Base-by-base conservation (phyloP, 2,329 filamentous ascomycete species). In the Monilinia laxa region DNA sequence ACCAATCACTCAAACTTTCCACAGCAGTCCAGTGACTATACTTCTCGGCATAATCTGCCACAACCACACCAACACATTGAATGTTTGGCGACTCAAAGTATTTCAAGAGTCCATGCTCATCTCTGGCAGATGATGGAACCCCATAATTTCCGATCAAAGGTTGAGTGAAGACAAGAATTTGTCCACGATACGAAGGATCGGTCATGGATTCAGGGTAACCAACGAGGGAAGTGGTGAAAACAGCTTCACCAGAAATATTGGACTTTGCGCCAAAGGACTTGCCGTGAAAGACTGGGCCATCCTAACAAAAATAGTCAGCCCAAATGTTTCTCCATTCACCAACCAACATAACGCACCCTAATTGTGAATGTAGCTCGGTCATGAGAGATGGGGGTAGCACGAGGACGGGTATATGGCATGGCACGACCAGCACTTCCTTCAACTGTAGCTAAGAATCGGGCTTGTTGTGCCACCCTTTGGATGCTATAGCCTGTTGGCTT, bases 11-110 rank as follows among this genome's bases (percentile, higher is more conserved):
- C 76, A 99, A 81, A 76, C 91, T 93, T 85, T 99, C 92, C 14
- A 99, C 94, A 47, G 95, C 95, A 69, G 95, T 98, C 95, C 95
- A 99, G 78, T 99, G 95, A 80, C 93, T 97, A 85, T 98, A 97
- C 78, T 93, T 87, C 78, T 92, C 84, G 55, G 95, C 94, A 70
- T 94, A 93, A 77, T 99, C 95, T 74, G 94, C 92, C 64, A 99
- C 95, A 57, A 99, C 94, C 62, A 99, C 90, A 79, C 93, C 95
- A 69, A 91, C 91, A 68, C 94, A 96, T 83, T 99, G 95, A 72
- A 99, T 93, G 81, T 98, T 92, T 64, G 95, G 95, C 38, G 93
- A 97, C 81, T 99, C 95, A 76, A 99, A 99, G 84, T 98, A 96
- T 82, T 95, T 95, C 78, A 98, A 85, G 68, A 99, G 87, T 74